These are phyloP conservation scores for Penicillium ochrochloron DNA, from an alignment of 495 filamentous ascomycete genomes.

Conservation along the genomic window DNA sequence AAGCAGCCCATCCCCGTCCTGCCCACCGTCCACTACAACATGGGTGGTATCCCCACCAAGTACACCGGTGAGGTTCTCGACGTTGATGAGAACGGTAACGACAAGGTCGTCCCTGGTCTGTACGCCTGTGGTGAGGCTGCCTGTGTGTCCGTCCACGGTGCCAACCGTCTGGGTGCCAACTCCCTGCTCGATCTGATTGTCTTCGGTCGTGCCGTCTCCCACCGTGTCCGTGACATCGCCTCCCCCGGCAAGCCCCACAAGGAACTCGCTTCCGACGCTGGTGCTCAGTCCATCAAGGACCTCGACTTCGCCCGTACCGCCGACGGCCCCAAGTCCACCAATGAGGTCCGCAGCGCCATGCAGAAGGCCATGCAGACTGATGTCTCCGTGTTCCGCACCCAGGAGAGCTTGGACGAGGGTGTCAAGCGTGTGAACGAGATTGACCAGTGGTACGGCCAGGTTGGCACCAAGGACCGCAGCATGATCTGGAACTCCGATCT, in stretches of 20 bases:
- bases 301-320: conserved; percentile 86
- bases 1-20: conserved; percentile 97
- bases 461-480: conserved; percentile 94
- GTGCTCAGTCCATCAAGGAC: conserved; percentile 80
- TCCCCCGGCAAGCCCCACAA: conserved; percentile 76
- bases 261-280: conserved; percentile 78
- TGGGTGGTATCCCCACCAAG: conserved; percentile 97
- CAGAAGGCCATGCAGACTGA: conserved; percentile 98
- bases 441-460: conserved; percentile 76
- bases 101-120: conserved; percentile 92
- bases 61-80: conserved; percentile 96
- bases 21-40: conserved; percentile 98
- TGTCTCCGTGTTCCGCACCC: conserved; percentile 95
- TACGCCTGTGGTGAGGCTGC: conserved; percentile 97
- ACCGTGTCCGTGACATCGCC: conserved; percentile 92
- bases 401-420: conserved; percentile 86
- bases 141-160: conserved; percentile 96
- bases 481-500: conserved; percentile 99
- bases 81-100: conserved; percentile 78
- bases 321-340: conserved; percentile 80
- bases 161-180: conserved; percentile 97
- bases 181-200: conserved; percentile 96
- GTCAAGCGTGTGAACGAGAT: conserved; percentile 78
- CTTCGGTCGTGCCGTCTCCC: conserved; percentile 94
- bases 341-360: conserved; percentile 89